Percentiles rank a stretch among this genome's conserved stretches.
phyloP scores from a whole-genome alignment of 169 alveolate species.

The Cryptosporidium bovis region DNA sequence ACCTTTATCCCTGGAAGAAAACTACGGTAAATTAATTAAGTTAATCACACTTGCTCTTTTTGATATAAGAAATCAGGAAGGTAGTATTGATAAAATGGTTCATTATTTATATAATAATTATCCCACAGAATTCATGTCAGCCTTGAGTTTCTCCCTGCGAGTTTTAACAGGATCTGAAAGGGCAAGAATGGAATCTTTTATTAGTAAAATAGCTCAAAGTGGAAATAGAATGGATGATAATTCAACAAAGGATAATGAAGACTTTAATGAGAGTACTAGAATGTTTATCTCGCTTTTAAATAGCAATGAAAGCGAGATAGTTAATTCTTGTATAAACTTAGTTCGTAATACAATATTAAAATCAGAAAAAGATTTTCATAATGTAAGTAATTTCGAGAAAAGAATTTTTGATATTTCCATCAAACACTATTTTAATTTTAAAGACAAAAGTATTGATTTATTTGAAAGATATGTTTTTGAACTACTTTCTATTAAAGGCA shows the following conservation, averaged over 20 bases:
- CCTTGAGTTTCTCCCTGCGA: slow-evolving; percentile 24
- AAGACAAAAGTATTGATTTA: background rate
- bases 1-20: background rate
- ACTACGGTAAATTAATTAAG: slow-evolving; percentile 2
- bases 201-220: slow-evolving; percentile 2
- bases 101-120: slow-evolving; percentile 3
- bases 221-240: background rate
- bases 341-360: slow-evolving; percentile 4
- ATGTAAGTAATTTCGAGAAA: slow-evolving; percentile 13
- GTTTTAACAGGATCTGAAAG: background rate
- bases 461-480: slow-evolving; percentile 4
- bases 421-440: background rate
- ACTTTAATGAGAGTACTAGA: background rate
- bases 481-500: background rate
- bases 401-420: slow-evolving; percentile 49
- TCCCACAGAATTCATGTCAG: slow-evolving; percentile 28
- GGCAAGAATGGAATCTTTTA: slow-evolving; percentile 15
- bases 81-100: background rate
- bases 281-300: slow-evolving; percentile 25
- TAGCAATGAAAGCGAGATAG: slow-evolving; percentile 1
- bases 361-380: background rate
- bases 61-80: slow-evolving; percentile 17
- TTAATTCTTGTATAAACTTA: slow-evolving; percentile 47
- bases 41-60: slow-evolving; percentile 5
- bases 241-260: background rate